phyloP scores from a whole-genome alignment of 75 land plant species.

The Sequoiadendron giganteum region DNA sequence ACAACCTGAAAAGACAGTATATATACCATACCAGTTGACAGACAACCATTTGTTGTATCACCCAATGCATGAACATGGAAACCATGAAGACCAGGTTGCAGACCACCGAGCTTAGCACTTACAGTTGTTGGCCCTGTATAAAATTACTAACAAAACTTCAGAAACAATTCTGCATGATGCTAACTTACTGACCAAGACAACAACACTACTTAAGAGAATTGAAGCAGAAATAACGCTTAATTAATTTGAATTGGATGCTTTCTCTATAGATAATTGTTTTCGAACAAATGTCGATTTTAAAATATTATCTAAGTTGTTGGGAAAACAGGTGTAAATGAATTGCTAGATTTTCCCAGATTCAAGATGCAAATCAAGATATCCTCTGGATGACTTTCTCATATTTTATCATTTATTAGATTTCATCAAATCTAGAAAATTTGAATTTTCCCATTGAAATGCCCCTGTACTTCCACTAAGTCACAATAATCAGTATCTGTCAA shows the following conservation, averaged over 20 bases:
- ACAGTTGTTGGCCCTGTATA: slow-evolving; percentile 68
- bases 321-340: background rate
- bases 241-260: background rate
- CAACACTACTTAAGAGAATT: background rate
- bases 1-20: background rate
- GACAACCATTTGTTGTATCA: slow-evolving; percentile 91
- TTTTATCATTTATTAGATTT: background rate
- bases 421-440: background rate
- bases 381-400: background rate
- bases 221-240: background rate
- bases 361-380: background rate
- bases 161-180: background rate
- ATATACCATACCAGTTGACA: slow-evolving; percentile 71
- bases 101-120: slow-evolving; percentile 57
- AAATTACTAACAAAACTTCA: background rate
- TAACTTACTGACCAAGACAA: background rate
- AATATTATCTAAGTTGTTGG: background rate
- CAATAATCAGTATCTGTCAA: background rate
- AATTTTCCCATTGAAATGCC: background rate
- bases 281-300: background rate
- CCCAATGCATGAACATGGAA: slow-evolving; percentile 91
- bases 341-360: background rate
- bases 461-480: background rate
- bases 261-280: background rate
- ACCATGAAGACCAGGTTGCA: slow-evolving; percentile 82